Base-by-base conservation (phyloP, 148 eudicot species). In the Chenopodium berlandieri region DNA sequence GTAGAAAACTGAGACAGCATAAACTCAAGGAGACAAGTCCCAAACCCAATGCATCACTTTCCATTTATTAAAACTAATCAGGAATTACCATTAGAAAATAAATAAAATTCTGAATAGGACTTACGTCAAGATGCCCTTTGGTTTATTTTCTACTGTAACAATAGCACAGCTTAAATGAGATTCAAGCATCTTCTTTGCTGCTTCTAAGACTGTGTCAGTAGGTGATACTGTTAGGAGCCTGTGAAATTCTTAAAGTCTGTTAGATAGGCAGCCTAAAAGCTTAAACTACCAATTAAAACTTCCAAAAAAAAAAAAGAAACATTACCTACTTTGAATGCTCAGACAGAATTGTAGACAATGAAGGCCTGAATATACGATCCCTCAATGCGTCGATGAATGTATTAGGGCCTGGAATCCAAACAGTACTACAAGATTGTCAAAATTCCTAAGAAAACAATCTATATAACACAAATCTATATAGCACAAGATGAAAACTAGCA, bases 291-390 rank as follows among this genome's bases (percentile, higher is more conserved):
- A 71, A 62, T 58, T 56, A 11, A 25, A 80, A 79, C 19, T 8
- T 80, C 22, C 72, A 32, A 7, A 64, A 40, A 80, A 50, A n/a
- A 73, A 40, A 84, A 87, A 2, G 85, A 82, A 85, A 82, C 91
- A 91, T 92, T 92, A 94, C 97, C 97, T 96, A 96, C 99, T 91
- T 96, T 92, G 97, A 88, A 90, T 90, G 92, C 85, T 92, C 98
- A 46, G 99, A 74, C 81, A 96, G 91, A 72, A 92, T 88, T 62
- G 95, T 96, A 25, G 98, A 94, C 89, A 96, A 82, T 32, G 97
- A 90, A 47, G 99, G 99, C 84, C 85, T 94, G 82, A 96, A 92
- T 83, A 96, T 84, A 48, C 89, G 88, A 75, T 96, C 99, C 80
- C 95, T 87, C 72, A 96, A 87, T 62, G 97, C 86, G 80, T 94